Percentiles rank a stretch among this genome's conserved stretches.
Evolutionary conservation across 345 rosid species (phyloP).

Genomic region (Linum lewisii): DNA sequence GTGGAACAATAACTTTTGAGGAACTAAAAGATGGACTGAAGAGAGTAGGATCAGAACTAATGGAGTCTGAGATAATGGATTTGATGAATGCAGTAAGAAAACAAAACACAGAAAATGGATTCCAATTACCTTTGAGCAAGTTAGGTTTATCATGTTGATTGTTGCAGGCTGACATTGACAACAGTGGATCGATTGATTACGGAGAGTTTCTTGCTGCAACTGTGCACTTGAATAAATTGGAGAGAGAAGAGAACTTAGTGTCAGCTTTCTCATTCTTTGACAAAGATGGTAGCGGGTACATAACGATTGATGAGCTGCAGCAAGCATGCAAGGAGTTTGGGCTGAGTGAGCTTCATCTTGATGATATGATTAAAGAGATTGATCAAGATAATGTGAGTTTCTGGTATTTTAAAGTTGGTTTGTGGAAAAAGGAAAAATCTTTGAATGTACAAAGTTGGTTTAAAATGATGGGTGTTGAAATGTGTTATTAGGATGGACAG

Average conservation of each 20-base stretch:
- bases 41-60: constrained; percentile 64
- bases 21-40: constrained; percentile 51
- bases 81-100: constrained; percentile 58
- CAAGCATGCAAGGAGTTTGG: constrained; percentile 72
- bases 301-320: constrained; percentile 71
- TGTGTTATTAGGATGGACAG: constrained; percentile 44
- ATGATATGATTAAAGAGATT: constrained; percentile 70
- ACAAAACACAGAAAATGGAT: too few relatives aligned
- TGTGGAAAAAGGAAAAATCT: not conserved
- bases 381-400: constrained; percentile 70
- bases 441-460: too few relatives aligned
- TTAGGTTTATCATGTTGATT: too few relatives aligned
- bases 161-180: constrained; percentile 71
- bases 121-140: too few relatives aligned
- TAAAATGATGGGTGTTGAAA: not conserved
- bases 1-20: constrained; percentile 67
- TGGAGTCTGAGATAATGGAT: constrained; percentile 77
- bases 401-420: not conserved
- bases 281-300: constrained; percentile 73
- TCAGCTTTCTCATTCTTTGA: constrained; percentile 70
- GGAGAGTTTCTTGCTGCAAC: constrained; percentile 83
- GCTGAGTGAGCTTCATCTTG: constrained; percentile 55
- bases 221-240: constrained; percentile 64
- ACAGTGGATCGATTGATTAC: constrained; percentile 66
- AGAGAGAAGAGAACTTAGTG: constrained; percentile 67